A percentile compares a stretch with the other conserved stretches of the same genome.
Evolutionary conservation across 768 basidiomycete species (phyloP).

Genomic region (Hygrocybe punicea): DNA sequence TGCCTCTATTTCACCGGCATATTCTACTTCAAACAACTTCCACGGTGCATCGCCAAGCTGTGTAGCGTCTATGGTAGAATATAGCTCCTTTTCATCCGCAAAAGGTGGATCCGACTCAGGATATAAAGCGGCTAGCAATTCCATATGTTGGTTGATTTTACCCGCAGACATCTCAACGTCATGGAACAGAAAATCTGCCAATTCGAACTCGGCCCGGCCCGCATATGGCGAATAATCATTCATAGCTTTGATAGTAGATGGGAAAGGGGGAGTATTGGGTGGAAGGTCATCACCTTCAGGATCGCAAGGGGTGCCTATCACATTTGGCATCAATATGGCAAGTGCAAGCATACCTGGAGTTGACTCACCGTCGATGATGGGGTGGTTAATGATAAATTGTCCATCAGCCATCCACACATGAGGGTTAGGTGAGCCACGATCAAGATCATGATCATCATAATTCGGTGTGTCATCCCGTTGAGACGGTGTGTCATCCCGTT

Average conservation of each 20-base stretch:
- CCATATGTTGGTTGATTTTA: conserved; percentile 18
- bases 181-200: conserved; percentile 26
- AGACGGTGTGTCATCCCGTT: no score
- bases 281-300: neutral
- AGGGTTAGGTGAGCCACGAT: no score
- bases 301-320: neutral
- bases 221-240: conserved; percentile 29
- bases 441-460: no score
- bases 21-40: conserved; percentile 17
- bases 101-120: conserved; percentile 16
- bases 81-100: conserved; percentile 20
- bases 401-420: no score
- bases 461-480: no score
- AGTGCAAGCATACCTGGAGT: neutral
- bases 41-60: conserved; percentile 23
- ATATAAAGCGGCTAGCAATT: conserved; percentile 26
- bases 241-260: neutral
- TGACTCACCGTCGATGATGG: neutral
- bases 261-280: conserved; percentile 4
- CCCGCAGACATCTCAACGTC: conserved; percentile 22
- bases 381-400: neutral
- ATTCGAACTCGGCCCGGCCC: conserved; percentile 26
- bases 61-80: conserved; percentile 23
- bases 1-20: conserved; percentile 17
- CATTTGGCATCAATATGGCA: neutral